Base-by-base conservation (phyloP, 2,329 filamentous ascomycete genomes). In the Aspergillus pseudoglaucus region DNA sequence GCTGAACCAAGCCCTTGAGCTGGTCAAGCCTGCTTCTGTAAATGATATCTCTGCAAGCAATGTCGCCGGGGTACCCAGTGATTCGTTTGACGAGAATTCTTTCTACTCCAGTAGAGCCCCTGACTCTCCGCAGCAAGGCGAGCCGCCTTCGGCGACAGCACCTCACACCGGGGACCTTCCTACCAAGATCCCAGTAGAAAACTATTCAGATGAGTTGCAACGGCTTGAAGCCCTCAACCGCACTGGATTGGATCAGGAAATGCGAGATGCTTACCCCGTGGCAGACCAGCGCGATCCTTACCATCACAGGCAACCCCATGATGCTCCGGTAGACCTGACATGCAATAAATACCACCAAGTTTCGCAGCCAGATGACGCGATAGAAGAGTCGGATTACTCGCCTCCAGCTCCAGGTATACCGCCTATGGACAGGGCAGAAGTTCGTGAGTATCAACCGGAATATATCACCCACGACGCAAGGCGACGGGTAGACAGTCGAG, bases 41-140 rank as follows among this genome's bases (percentile, higher is more conserved):
- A 70, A 80, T 59, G 69, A 76, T 65, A 70, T 57, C 33, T 64
- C 70, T 53, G 65, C 69, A 50, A 74, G 75, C 75, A 79, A 81
- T 72, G 75, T 75, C 58, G 76, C 84, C 68, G 76, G 75, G 62
- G 82, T 82, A 66, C 78, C 80, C 63, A 87, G 78, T 78, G 88
- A 91, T 68, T 93, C 88, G 32, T 88, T 90, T 72, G 90, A 96
- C 71, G 86, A 94, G 66, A 90, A 94, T 64, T 93, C 90, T 37
- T 95, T 95, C 70, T 96, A 97, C 75, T 96, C 91, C 57, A 96
- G 90, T 71, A 88, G 86, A 73, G 80, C 79, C 54, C 85, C 90
- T 75, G 87, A 90, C 66, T 95, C 90, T 54, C 75, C 79, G 64
- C 75, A 77, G 52, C 67, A 71, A 35, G 67, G 65, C 46, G 62